Base-by-base conservation (phyloP, 495 filamentous ascomycete genomes). In the Aspergillus funiculosus region DNA sequence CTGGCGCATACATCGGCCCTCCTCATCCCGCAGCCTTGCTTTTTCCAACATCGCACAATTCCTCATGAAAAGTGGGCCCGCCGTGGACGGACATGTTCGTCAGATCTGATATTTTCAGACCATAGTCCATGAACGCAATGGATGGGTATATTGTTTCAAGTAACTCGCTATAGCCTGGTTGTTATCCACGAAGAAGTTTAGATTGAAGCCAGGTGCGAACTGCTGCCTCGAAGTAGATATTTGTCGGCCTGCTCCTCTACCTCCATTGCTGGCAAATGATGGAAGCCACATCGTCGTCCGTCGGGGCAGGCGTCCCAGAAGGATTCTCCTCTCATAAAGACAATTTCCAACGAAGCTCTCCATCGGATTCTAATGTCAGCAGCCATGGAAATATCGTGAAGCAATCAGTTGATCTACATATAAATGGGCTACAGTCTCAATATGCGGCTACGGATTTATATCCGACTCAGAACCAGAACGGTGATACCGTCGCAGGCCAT, bases 51-150 rank as follows among this genome's bases (percentile, higher is more conserved):
- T 30, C 24, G 47, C 44, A 44, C 45, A 41, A 38, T 44, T 36
- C 41, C 30, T 21, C 17, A 22, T 52, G 40, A 53, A 47, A 15
- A 48, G 28, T 42, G 54, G 50, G 31, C 52, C 58, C 54, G 53
- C 53, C 41, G 57, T 57, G 58, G 39, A 46, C 50, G 32, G 30
- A 51, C 32, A 40, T 26, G 41, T 41, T 41, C n/a, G n/a, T n/a
- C 46, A 46, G 32, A 41, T 43, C 14, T 52, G 48, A 54, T 50
- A 48, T 38, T 24, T 20, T 6, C 44, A 39, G 36, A 46, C 39
- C 9, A 21, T 11, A 8, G 24, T 15, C 14, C 27, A 21, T 21
- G 24, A 27, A 37, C 18, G 40, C 32, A 36, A 55, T 55, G 52
- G 47, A 19, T 31, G 18, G 41, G 7, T 15, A 7, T 25, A 25